Conservation (phyloP, 2,329 filamentous ascomycete genomes). For the Pseudonectria buxi region DNA sequence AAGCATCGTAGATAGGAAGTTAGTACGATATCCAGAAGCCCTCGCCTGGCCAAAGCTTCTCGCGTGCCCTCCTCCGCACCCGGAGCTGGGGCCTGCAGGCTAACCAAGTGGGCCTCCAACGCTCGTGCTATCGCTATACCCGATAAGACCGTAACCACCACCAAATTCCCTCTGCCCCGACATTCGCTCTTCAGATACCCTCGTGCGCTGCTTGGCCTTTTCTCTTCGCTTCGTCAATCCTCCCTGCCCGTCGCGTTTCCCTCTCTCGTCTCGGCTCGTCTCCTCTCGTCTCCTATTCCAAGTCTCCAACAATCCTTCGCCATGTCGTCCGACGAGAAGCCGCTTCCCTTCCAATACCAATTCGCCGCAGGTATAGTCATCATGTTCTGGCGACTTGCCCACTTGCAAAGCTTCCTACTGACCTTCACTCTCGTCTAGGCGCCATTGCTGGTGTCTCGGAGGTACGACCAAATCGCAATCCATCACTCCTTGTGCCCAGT, state of each 20-base stretch:
- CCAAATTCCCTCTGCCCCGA: constrained; percentile 24
- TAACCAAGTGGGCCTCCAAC: constrained; percentile 9
- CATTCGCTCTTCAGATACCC: constrained; percentile 22
- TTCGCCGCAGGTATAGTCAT: constrained; percentile 72
- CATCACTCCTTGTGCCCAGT: constrained; percentile 12
- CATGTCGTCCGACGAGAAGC: constrained; percentile 50
- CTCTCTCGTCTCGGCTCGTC: constrained; percentile 2
- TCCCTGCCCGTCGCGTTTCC: constrained; percentile 6
- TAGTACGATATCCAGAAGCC: no score
- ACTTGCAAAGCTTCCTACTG: constrained; percentile 13
- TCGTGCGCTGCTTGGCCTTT: constrained; percentile 5
- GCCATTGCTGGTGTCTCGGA: constrained; percentile 97
- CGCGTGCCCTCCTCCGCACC: constrained; percentile 2
- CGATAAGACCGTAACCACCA: constrained; percentile 21
- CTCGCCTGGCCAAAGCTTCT: no score
- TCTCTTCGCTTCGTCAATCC: constrained; percentile 8
- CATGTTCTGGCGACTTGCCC: constrained; percentile 13
- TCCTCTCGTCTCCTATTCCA: constrained; percentile 1
- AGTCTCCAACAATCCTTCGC: constrained; percentile 10
- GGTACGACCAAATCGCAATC: constrained; percentile 45
- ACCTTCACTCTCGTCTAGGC: constrained; percentile 40
- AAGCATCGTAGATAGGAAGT: neutral
- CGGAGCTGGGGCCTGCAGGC: constrained; percentile 6
- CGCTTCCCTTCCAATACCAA: constrained; percentile 88
- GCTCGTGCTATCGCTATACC: constrained; percentile 12